These are phyloP conservation scores for Phytophthora cryptogea DNA, from an alignment of 352 stramenopile genomes.

Conservation along the genomic window DNA sequence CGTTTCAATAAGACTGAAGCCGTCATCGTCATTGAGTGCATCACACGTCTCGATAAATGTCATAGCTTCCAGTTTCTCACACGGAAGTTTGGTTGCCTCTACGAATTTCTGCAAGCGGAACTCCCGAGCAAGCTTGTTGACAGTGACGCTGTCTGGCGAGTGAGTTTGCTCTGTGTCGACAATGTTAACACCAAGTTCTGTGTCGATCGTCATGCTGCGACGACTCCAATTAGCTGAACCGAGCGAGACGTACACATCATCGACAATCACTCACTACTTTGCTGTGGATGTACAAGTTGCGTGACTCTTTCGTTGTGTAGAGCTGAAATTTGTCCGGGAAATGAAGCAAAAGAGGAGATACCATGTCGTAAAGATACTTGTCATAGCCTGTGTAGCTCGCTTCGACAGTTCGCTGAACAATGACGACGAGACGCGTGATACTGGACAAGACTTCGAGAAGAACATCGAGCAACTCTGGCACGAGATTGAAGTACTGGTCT, in stretches of 20 bases:
- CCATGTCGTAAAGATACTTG: slow-evolving; percentile 22
- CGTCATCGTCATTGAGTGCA: slow-evolving; percentile 7
- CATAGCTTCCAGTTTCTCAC: slow-evolving; percentile 6
- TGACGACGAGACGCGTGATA: slow-evolving; percentile 43
- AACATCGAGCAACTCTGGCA: slow-evolving; percentile 33
- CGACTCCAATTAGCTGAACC: slow-evolving; percentile 18
- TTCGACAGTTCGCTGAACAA: slow-evolving; percentile 41
- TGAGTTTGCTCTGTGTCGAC: slow-evolving; percentile 2
- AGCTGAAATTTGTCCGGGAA: slow-evolving; percentile 17
- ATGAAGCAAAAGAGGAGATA: slow-evolving; percentile 9
- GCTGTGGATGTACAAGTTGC: slow-evolving; percentile 20
- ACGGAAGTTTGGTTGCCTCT: slow-evolving; percentile 6
- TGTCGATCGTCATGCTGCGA: slow-evolving; percentile 19
- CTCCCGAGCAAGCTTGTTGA: slow-evolving; percentile 13
- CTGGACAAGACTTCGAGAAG: slow-evolving; percentile 33
- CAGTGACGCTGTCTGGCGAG: slow-evolving; percentile 11
- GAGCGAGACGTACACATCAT: slow-evolving; percentile 16
- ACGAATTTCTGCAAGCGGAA: slow-evolving; percentile 17
- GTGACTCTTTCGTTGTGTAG: slow-evolving; percentile 16
- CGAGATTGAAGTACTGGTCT: slow-evolving; percentile 57
- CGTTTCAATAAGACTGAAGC: slow-evolving; percentile 4
- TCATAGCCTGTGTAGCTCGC: slow-evolving; percentile 15
- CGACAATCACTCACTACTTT: slow-evolving; percentile 16
- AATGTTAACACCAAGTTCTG: slow-evolving; percentile 12
- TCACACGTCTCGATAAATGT: slow-evolving; percentile 9